Percentiles rank a stretch among this genome's conserved stretches.
Conservation (phyloP, 1,139 yeast species). For the Zygosaccharomyces sapae region DNA sequence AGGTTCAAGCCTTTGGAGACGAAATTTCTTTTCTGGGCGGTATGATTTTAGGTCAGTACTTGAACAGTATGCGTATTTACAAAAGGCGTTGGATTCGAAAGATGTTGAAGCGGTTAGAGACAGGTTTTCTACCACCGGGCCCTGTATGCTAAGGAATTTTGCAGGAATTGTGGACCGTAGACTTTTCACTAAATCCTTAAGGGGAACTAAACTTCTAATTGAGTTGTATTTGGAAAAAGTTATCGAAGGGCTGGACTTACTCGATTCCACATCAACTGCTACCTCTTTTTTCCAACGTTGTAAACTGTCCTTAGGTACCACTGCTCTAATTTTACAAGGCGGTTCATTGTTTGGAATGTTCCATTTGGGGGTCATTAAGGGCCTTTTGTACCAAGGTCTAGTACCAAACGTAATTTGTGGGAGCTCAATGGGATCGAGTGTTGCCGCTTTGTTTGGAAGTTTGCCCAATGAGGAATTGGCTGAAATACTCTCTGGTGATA, state of each 20-base stretch:
- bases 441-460: slow-evolving; percentile 80
- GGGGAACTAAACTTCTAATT: slow-evolving; percentile 83
- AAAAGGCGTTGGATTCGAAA: slow-evolving; percentile 57
- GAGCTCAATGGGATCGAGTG: slow-evolving; percentile 89
- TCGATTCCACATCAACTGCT: slow-evolving; percentile 48
- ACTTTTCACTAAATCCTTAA: slow-evolving; percentile 72
- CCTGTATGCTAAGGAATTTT: slow-evolving; percentile 65
- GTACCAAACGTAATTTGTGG: slow-evolving; percentile 86
- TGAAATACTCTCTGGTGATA: slow-evolving; percentile 32
- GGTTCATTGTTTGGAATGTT: slow-evolving; percentile 92
- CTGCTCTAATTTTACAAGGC: slow-evolving; percentile 87
- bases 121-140: slow-evolving; percentile 69
- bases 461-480: slow-evolving; percentile 42
- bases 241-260: slow-evolving; percentile 57
- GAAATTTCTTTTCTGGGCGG: slow-evolving; percentile 73
- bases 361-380: slow-evolving; percentile 87
- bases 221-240: slow-evolving; percentile 84
- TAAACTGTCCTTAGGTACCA: slow-evolving; percentile 82
- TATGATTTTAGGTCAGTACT: slow-evolving; percentile 82
- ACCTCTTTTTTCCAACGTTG: slow-evolving; percentile 87
- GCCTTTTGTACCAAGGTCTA: slow-evolving; percentile 65
- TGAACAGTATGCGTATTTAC: slow-evolving; percentile 61
- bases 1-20: slow-evolving; percentile 77
- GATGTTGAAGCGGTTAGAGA: slow-evolving; percentile 61
- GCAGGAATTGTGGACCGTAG: slow-evolving; percentile 85